Base-by-base conservation (phyloP, 2,329 filamentous ascomycete species). In the Fusarium buharicum region DNA sequence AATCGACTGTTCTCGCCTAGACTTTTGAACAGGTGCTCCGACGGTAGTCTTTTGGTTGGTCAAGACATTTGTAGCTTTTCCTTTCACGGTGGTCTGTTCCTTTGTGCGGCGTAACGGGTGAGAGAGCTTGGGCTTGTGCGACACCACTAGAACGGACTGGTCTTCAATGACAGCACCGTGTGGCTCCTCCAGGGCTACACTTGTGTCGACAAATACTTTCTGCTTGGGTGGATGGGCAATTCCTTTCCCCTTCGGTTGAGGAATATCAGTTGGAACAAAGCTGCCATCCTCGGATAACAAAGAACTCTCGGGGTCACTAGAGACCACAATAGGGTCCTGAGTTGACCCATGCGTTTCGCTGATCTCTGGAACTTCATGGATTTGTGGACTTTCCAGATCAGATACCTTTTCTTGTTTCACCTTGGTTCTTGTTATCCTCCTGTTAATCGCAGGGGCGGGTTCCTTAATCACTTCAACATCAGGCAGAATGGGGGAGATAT, bases 301-400 rank as follows among this genome's bases (percentile, higher is more conserved):
- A 4, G 50, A 59, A 33, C 59, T 66, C 7, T 46, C 44, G 9
- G 27, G 46, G 28, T 60, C 60, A 16, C 67, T 70, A 16, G 67
- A 66, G 5, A 70, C 47, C 17, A 66, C 34, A 22, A 70, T 56
- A 27, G 51, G 46, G 6, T 57, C 50, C 4, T 54, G n/a, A 3
- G 39, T 38, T 4, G 30, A 30, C 10, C 43, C 50, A 16, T 44
- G 46, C 14, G 34, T 24, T n/a, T 59, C 20, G 4, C 36, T 10
- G 8, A 14, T 13, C 12, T 31, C 24, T 4, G 14, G 11, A 14
- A 10, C 11, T 10, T 43, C 28, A 36, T 46, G 39, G 4, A 13
- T 22, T 34, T 30, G 4, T 14, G 6, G 0, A n/a, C 38, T 7
- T 10, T 46, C n/a, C 34, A n/a, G 14, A 4, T 10, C 6, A n/a